A percentile compares a stretch with the other conserved stretches of the same genome.
These are phyloP conservation scores for Paxillus involutus DNA, from an alignment of 768 basidiomycete genomes.

Conservation along the genomic window DNA sequence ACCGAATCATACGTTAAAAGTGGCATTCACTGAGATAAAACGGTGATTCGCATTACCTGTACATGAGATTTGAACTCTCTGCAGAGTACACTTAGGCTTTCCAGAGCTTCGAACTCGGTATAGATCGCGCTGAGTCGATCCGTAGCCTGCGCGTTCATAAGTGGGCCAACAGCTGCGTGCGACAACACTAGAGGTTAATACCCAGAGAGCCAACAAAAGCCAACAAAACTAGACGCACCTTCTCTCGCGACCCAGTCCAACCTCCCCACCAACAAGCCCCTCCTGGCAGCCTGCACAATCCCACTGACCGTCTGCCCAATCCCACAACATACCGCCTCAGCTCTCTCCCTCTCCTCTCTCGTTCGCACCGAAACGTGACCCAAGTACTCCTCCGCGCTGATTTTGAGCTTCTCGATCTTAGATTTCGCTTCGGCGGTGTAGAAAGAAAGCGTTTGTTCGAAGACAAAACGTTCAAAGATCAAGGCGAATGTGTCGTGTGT, in stretches of 20 bases:
- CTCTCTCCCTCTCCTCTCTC: constrained; percentile 58
- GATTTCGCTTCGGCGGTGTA: constrained; percentile 52
- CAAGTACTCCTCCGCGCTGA: constrained; percentile 54
- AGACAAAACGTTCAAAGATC: constrained; percentile 56
- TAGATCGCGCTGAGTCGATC: constrained; percentile 54
- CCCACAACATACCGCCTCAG: constrained; percentile 44
- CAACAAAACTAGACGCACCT: constrained; percentile 34
- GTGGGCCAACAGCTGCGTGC: constrained; percentile 48
- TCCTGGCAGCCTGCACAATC: constrained; percentile 55
- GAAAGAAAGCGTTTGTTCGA: constrained; percentile 49
- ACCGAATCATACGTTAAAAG: not conserved
- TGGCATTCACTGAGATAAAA: not conserved
- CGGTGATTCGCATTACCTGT: constrained; percentile 38
- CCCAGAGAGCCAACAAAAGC: constrained; percentile 11
- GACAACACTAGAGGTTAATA: constrained; percentile 16
- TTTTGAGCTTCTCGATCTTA: constrained; percentile 30
- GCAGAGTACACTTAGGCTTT: constrained; percentile 51
- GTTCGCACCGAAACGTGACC: constrained; percentile 43
- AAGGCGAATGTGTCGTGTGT: constrained; percentile 55
- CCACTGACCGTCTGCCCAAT: constrained; percentile 47
- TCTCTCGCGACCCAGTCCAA: constrained; percentile 45
- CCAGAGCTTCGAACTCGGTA: constrained; percentile 57
- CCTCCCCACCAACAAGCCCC: constrained; percentile 45
- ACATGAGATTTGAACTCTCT: constrained; percentile 62
- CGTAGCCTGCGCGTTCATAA: constrained; percentile 49